These are phyloP conservation scores for Tylopilus cervinicoccineus DNA, from an alignment of 768 basidiomycete species.

Conservation along the genomic window DNA sequence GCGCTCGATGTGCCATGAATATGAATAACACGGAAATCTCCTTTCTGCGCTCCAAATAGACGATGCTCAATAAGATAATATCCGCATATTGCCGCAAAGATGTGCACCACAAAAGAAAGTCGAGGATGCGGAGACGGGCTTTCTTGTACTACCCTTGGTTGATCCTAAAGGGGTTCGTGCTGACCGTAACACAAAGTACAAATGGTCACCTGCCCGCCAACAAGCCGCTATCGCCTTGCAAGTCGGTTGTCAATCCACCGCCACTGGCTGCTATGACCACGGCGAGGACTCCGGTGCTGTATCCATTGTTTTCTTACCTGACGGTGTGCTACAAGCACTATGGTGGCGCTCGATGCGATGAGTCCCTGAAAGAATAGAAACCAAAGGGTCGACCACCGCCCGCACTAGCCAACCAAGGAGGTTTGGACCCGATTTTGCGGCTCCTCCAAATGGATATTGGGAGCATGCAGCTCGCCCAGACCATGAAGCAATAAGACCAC, in stretches of 20 bases:
- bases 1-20: background rate
- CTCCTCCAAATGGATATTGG: background rate
- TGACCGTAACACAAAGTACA: background rate
- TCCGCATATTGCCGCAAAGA: background rate
- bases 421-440: background rate
- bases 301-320: background rate
- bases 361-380: background rate
- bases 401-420: background rate
- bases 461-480: background rate
- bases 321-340: background rate
- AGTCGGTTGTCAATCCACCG: background rate
- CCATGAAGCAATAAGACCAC: background rate
- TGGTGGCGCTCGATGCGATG: background rate
- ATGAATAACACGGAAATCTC: constrained; percentile 1
- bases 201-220: background rate
- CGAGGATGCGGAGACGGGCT: background rate
- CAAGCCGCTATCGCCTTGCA: background rate
- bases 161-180: background rate
- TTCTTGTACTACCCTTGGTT: constrained; percentile 3
- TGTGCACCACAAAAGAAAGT: background rate
- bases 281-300: background rate
- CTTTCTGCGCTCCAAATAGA: background rate
- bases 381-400: background rate
- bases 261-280: constrained; percentile 1
- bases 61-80: background rate